Base-by-base conservation (phyloP, 306 rosid species). In the Adenanthera pavonina region DNA sequence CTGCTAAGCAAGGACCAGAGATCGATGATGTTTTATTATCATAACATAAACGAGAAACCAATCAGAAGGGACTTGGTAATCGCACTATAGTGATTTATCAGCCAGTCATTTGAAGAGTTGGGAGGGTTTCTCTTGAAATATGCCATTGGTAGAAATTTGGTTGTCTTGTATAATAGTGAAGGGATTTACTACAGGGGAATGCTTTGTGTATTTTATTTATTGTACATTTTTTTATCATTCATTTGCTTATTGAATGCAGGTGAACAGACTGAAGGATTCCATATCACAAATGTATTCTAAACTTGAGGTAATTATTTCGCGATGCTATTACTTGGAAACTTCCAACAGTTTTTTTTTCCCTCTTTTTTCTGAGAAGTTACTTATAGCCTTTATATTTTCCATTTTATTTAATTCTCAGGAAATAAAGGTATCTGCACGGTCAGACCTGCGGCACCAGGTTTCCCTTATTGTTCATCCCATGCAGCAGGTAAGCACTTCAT, bases 401-500 rank as follows among this genome's bases (percentile, higher is more conserved):
- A 5, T 80, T 44, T 87, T 77, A 80, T 68, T 57, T 75, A 44
- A 51, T 81, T 77, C 64, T 19, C 86, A 95, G 99, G 99, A 95
- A 76, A 89, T 93, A 69, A 92, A 93, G 87, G 92, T 87, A 67
- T 89, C 92, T 15, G 96, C 90, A 60, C 66, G 69, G 57, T 92
- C 97, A 7, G 99, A 95, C 80, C 78, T 93, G 74, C 92, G 99
- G 75, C 99, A 95, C 78, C 96, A 92, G 85, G 96, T 92, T 71
- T 95, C 97, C 51, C 95, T 93, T 80, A 85, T 95, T 52, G 96
- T 95, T 80, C 97, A 94, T 66, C 99, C 99, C 64, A 95, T 95
- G 98, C 98, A 88, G 89, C 99, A 95, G 98, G 99, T 93, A 75
- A 74, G 76, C 74, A 65, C 71, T 56, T 69, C 57, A 67, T 51